Base-by-base conservation (phyloP, 2,329 filamentous ascomycete species). In the Penicillium sp. region DNA sequence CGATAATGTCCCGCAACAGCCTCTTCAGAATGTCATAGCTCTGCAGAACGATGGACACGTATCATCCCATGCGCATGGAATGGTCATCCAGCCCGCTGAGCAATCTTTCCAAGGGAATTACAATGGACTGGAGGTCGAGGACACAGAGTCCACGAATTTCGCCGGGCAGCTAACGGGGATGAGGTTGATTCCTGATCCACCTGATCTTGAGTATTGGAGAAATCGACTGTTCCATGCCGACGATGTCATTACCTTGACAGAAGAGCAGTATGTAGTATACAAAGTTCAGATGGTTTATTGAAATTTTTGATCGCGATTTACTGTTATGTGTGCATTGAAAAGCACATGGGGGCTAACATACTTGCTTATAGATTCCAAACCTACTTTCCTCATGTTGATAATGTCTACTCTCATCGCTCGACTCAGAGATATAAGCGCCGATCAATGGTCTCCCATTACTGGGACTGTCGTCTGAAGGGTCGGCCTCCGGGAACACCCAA, bases 311-410 rank as follows among this genome's bases (percentile, higher is more conserved):
- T 29, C 11, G 25, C 3, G 8, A 27, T 29, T 9, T 29, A 2
- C 29, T 16, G 4, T 23, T 47, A 11, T 8, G 14, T 29, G 5
- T 26, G n/a, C 44, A 19, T 45, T 26, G 19, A 5, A 23, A 42
- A 23, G 39, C 39, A 10, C 13, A 25, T 9, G 11, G 44, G 25
- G 25, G 13, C 44, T 47, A 47, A 27, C 16, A 54, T 23, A 31
- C 7, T 31, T 55, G 13, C 57, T 54, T 43, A 43, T 47, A 91
- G 88, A 68, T 92, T 90, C 70, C 85, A 91, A 68, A 91, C 85
- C 7, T 93, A 93, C 74, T 93, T 92, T 67, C 89, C 90, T 0
- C 90, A 93, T 73, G 83, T 93, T 64, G 90, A 93, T 77, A 93
- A 93, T 71, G 85, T 93, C 65, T 93, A 92, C 75, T 93, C 90